Conservation (phyloP, 495 filamentous ascomycete genomes). For the Umbilicaria muhlenbergii region DNA sequence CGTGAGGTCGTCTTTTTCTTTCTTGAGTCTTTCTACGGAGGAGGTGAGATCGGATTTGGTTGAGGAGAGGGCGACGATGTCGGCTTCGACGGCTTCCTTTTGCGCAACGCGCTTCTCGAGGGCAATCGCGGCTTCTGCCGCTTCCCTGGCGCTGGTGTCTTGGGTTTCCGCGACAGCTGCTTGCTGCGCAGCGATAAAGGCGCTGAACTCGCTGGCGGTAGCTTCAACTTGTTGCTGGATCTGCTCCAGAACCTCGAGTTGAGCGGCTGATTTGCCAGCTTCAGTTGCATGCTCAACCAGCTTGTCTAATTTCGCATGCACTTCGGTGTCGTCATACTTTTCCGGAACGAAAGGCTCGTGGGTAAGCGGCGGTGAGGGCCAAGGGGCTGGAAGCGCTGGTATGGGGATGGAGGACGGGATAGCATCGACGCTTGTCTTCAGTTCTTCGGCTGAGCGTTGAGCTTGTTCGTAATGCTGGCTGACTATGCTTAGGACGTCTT, state of each 20-base stretch:
- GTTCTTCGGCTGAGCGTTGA: slow-evolving; percentile 33
- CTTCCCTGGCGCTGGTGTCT: slow-evolving; percentile 62
- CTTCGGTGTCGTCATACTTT: slow-evolving; percentile 50
- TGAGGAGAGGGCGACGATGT: slow-evolving; percentile 45
- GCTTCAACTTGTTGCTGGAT: slow-evolving; percentile 79
- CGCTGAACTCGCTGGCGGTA: slow-evolving; percentile 74
- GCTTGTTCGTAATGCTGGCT: slow-evolving; percentile 64
- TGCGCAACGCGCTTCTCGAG: slow-evolving; percentile 66
- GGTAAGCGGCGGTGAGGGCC: slow-evolving; percentile 21
- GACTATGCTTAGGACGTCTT: slow-evolving; percentile 67
- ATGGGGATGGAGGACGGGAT: slow-evolving; percentile 36
- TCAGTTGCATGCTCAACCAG: slow-evolving; percentile 47
- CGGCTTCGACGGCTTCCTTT: slow-evolving; percentile 61
- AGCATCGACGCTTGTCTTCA: slow-evolving; percentile 34
- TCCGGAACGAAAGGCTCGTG: slow-evolving; percentile 19
- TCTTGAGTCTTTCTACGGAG: slow-evolving; percentile 38
- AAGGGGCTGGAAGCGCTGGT: slow-evolving; percentile 27
- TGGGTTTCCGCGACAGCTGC: slow-evolving; percentile 62
- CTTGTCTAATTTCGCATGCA: slow-evolving; percentile 77
- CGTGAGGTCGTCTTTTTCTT: slow-evolving; percentile 55
- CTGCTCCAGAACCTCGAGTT: slow-evolving; percentile 67
- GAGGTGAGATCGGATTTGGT: slow-evolving; percentile 48
- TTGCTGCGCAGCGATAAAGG: slow-evolving; percentile 70
- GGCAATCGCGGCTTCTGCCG: slow-evolving; percentile 66
- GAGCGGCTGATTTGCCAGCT: slow-evolving; percentile 28